Conservation (phyloP, 148 eudicot genomes). For the Chenopodium berlandieri region DNA sequence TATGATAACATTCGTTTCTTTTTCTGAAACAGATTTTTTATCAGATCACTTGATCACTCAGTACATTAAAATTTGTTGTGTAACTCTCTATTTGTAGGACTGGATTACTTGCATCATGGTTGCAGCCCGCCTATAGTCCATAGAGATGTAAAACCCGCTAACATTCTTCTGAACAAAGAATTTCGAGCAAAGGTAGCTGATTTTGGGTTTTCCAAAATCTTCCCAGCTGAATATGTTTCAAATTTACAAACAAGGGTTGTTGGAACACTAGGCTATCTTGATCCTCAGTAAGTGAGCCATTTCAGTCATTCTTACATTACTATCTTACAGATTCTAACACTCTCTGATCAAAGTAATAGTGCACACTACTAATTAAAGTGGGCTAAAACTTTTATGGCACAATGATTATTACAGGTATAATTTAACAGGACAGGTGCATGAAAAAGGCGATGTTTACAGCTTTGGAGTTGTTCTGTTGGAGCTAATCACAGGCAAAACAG, state of each 20-base stretch:
- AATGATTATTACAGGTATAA: conserved; percentile 20
- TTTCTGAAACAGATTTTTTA: background rate
- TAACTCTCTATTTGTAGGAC: conserved; percentile 25
- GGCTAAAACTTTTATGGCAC: background rate
- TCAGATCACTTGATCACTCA: background rate
- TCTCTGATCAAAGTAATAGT: no score
- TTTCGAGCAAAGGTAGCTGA: conserved; percentile 41
- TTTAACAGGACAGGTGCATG: conserved; percentile 19
- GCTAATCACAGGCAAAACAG: conserved; percentile 37
- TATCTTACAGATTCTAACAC: background rate
- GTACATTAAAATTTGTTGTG: background rate
- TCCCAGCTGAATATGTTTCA: conserved; percentile 26
- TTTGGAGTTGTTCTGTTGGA: conserved; percentile 40
- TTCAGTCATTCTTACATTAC: background rate
- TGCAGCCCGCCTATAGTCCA: conserved; percentile 47
- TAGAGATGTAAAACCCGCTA: conserved; percentile 43
- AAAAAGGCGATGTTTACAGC: conserved; percentile 37
- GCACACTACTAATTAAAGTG: background rate
- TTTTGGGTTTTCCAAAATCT: conserved; percentile 42
- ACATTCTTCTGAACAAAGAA: conserved; percentile 35
- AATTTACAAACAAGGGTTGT: conserved; percentile 31
- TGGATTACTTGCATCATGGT: conserved; percentile 47
- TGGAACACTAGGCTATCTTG: conserved; percentile 44
- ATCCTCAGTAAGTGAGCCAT: conserved; percentile 41
- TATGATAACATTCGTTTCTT: background rate